These are phyloP conservation scores for Aspergillus costaricaensis DNA, from an alignment of 2,329 filamentous ascomycete genomes.

Conservation along the genomic window DNA sequence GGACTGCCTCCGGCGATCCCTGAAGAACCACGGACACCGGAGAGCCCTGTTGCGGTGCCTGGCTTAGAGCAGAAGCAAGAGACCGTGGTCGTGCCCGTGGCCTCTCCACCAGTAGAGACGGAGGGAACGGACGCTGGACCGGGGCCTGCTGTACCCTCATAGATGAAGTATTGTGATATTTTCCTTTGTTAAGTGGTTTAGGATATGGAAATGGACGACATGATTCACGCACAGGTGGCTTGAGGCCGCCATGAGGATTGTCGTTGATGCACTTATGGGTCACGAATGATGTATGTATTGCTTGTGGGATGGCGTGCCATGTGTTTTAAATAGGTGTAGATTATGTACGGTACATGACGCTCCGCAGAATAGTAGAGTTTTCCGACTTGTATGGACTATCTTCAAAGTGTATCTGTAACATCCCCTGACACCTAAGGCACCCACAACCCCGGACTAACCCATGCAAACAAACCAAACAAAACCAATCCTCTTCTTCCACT, in stretches of 20 bases:
- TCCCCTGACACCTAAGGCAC: neutral
- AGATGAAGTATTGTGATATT: neutral
- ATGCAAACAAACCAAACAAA: neutral
- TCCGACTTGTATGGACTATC: neutral
- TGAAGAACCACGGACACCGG: conserved; percentile 37
- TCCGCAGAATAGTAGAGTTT: neutral
- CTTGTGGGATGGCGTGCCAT: conserved; percentile 3
- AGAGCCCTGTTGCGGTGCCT: conserved; percentile 18
- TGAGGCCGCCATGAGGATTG: neutral
- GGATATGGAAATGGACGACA: neutral
- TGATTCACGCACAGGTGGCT: neutral
- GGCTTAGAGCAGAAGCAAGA: conserved; percentile 12
- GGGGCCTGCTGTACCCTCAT: conserved; percentile 7
- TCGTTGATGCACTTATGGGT: conserved; percentile 14
- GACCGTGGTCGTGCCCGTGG: neutral
- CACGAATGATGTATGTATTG: conserved; percentile 18
- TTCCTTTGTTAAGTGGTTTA: conserved; percentile 8
- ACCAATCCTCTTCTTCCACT: neutral
- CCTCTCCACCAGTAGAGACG: neutral
- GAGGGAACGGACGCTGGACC: conserved; percentile 1
- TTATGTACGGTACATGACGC: neutral
- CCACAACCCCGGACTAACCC: too few relatives aligned
- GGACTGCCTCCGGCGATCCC: conserved; percentile 37
- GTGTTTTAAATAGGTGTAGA: conserved; percentile 5
- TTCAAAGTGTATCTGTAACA: neutral